phyloP scores from a whole-genome alignment of 495 filamentous ascomycete genomes.

The Parathielavia appendiculata region DNA sequence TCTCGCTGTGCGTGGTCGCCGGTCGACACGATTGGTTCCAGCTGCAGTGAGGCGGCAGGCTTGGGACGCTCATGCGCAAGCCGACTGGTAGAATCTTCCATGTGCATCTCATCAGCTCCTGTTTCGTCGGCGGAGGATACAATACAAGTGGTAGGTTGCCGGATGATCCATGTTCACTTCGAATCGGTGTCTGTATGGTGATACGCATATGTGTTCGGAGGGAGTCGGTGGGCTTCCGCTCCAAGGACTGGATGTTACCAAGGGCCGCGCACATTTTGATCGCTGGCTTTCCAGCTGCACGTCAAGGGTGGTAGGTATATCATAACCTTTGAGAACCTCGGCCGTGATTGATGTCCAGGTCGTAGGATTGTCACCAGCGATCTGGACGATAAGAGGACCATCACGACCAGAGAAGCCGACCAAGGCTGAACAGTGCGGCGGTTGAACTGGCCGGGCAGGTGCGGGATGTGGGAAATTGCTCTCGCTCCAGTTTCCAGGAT shows the following conservation, averaged over 20 bases:
- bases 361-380: constrained; percentile 7
- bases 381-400: constrained; percentile 6
- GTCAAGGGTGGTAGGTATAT: constrained; percentile 7
- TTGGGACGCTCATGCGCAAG: neutral
- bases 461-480: constrained; percentile 16
- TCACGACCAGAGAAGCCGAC: neutral
- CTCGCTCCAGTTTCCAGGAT: constrained; percentile 13
- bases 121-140: neutral
- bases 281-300: neutral
- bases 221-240: too few relatives aligned
- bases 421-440: constrained; percentile 3
- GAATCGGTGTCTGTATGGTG: too few relatives aligned
- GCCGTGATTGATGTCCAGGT: constrained; percentile 18
- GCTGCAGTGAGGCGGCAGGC: constrained; percentile 1
- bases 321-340: too few relatives aligned
- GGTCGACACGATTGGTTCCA: constrained; percentile 1
- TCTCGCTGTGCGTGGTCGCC: neutral
- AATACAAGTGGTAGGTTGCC: too few relatives aligned
- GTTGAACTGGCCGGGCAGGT: neutral
- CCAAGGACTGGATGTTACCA: too few relatives aligned
- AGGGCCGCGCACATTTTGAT: neutral
- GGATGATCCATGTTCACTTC: too few relatives aligned
- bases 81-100: constrained; percentile 9
- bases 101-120: neutral
- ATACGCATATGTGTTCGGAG: too few relatives aligned